Evolutionary conservation across 768 basidiomycete species (phyloP), one percentile per base, ranked within the genome.

Genomic region (Postia placenta): DNA sequence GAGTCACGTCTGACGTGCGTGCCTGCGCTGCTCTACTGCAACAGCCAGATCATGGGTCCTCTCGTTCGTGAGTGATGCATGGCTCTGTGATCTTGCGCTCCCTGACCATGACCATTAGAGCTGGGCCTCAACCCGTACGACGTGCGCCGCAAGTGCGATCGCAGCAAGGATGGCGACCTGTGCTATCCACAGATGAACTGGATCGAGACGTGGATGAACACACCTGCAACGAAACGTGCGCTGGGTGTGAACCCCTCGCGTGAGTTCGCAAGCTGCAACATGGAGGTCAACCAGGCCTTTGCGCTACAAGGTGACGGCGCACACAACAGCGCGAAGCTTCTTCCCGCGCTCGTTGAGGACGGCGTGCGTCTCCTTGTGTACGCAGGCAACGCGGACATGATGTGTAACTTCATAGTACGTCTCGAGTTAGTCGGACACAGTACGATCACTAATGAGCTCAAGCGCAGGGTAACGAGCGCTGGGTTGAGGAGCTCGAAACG

Each of bases 141-240:
- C 59, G 86, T 89, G 3, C 82, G 92, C 43, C 50, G 50, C 23
- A 22, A 38, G 20, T 57, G 56, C 61, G 83, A 96, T 62, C 77
- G 73, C 35, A 53, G 71, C 24, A 78, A 76, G 58, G 85, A 93
- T 52, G 86, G 84, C 2, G 70, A 76, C 2, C 71, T 89, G 2
- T 92, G 90, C 70, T 92, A 90, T 64, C 72, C 64, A 50, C 75
- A 95, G 69, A 83, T 96, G 78, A 59, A 65, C 15, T 96, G 89
- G 88, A 81, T 96, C 60, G 94, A 96, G 57, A 77, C 73, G 0
- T 97, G 84, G 78, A 73, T 97, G 76, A 96, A 97, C 64, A 68
- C 79, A 45, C 76, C 83, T 4, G 75, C 76, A 49, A 71, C 83
- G 64, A 95, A 95, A 71, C 76, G 74, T n/a, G 79, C 80, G 6